Conservation (phyloP, 805 yeast species). For the Ogataea pignaliae region DNA sequence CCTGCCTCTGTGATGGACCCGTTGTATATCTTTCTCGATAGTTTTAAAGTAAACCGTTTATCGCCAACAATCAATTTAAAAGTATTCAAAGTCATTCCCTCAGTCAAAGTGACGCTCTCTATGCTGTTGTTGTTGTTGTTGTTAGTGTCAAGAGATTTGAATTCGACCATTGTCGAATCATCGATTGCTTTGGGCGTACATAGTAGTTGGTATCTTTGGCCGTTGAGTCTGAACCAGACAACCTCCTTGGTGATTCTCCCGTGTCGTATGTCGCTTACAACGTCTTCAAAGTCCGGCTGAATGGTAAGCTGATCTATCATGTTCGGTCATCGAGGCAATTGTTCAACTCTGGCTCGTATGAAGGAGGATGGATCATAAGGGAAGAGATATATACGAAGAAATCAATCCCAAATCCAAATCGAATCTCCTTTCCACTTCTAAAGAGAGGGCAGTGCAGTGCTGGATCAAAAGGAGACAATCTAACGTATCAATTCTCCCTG, state of each 20-base stretch:
- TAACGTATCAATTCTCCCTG: no score
- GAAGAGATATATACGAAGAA: no score
- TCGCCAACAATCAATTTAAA: background rate
- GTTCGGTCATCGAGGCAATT: background rate
- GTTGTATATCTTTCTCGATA: background rate
- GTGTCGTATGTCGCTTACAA: slow-evolving; percentile 9
- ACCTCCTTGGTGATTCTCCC: slow-evolving; percentile 9
- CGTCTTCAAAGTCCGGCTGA: slow-evolving; percentile 17
- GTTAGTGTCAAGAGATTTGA: background rate
- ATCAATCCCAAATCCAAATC: no score
- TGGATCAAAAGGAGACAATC: no score
- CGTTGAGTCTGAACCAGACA: slow-evolving; percentile 13
- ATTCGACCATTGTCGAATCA: background rate
- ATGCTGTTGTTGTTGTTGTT: no score
- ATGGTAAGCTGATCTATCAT: slow-evolving; percentile 7
- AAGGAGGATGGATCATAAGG: no score
- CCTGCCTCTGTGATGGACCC: background rate
- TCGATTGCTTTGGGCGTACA: background rate
- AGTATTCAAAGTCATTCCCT: no score
- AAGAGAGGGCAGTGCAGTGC: no score
- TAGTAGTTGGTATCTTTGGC: no score
- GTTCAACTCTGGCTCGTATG: no score
- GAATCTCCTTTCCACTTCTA: no score
- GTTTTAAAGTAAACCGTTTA: background rate
- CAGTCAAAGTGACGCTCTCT: no score